phyloP scores from a whole-genome alignment of 2,329 filamentous ascomycete genomes.

The Colletotrichum eremochloae region DNA sequence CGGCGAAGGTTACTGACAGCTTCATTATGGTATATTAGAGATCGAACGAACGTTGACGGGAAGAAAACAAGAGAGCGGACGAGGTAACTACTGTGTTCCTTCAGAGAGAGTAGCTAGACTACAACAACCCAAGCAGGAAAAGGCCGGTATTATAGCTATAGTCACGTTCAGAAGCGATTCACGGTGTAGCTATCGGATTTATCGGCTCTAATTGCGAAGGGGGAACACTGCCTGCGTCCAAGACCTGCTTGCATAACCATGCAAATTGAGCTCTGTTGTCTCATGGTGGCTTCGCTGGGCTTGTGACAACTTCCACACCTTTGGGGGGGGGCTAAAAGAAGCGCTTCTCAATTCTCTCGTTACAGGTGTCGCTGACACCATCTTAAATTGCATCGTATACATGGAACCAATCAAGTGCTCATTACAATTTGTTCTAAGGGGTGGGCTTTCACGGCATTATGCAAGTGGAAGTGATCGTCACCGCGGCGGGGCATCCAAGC shows the following conservation, averaged over 20 bases:
- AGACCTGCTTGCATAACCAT: constrained; percentile 3
- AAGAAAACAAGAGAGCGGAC: neutral
- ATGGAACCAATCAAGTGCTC: neutral
- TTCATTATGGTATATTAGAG: constrained; percentile 1
- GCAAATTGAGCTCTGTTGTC: neutral
- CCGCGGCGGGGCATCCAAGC: neutral
- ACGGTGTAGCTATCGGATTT: neutral
- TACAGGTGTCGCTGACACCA: too few relatives aligned
- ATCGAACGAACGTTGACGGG: neutral
- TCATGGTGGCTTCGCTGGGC: neutral
- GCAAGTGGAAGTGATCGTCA: neutral
- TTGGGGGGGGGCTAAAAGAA: neutral
- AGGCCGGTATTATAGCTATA: neutral
- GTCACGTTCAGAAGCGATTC: neutral
- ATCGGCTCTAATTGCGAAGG: neutral
- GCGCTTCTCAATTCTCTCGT: neutral
- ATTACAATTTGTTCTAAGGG: neutral
- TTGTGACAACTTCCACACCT: too few relatives aligned
- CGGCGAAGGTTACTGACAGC: neutral
- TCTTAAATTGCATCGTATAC: neutral
- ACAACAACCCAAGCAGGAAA: neutral
- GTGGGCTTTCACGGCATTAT: neutral
- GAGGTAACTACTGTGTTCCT: neutral
- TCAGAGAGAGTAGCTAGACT: neutral
- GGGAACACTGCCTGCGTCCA: too few relatives aligned